These are phyloP conservation scores for Penicillium fimorum DNA, from an alignment of 495 filamentous ascomycete species.

Conservation along the genomic window DNA sequence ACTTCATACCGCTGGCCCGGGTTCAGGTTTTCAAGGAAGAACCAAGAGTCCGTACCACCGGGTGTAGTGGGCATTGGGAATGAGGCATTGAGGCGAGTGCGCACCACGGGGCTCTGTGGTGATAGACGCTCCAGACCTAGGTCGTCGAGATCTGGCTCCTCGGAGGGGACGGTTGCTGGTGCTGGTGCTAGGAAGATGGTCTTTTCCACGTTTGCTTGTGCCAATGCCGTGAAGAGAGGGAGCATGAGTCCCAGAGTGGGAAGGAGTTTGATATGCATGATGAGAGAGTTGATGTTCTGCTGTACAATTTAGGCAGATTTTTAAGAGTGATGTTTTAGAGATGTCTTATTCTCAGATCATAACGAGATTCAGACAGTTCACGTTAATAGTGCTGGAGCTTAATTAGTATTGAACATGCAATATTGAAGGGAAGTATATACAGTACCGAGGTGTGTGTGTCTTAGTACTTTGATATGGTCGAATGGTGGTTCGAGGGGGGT, in stretches of 20 bases:
- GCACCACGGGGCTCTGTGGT: constrained; percentile 52
- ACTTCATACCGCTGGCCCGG: constrained; percentile 83
- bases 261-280: constrained; percentile 20
- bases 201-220: constrained; percentile 81
- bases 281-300: not conserved
- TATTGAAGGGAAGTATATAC: not conserved
- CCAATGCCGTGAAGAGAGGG: constrained; percentile 30
- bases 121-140: constrained; percentile 64
- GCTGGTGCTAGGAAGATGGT: constrained; percentile 78
- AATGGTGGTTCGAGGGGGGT: constrained; percentile 9
- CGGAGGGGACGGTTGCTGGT: constrained; percentile 48
- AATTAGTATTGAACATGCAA: not conserved
- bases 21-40: constrained; percentile 72
- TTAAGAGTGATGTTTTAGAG: constrained; percentile 3
- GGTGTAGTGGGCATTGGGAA: constrained; percentile 58
- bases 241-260: constrained; percentile 27
- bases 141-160: constrained; percentile 59
- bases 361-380: not conserved
- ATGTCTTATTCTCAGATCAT: constrained; percentile 2
- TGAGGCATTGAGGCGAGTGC: constrained; percentile 59
- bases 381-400: not conserved
- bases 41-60: constrained; percentile 73
- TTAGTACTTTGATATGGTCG: constrained; percentile 5
- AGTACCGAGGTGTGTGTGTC: not conserved
- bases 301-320: constrained; percentile 8